Conservation (phyloP, 495 filamentous ascomycete species). For the Trypethelium eluteriae region DNA sequence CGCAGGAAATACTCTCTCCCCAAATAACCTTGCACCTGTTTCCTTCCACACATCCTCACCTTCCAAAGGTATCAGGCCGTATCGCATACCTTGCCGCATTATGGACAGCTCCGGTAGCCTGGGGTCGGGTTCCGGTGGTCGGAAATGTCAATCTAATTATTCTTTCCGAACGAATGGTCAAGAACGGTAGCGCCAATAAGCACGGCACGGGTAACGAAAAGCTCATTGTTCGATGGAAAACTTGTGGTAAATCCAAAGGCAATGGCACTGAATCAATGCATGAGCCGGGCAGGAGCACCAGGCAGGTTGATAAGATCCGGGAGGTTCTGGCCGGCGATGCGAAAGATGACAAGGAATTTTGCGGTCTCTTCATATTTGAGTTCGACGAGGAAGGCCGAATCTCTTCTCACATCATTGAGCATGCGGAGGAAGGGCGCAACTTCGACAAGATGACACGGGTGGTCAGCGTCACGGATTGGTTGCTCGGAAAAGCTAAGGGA, state of each 20-base stretch:
- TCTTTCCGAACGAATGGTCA: conserved; percentile 77
- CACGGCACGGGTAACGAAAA: conserved; percentile 56
- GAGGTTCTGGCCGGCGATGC: conserved; percentile 40
- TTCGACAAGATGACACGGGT: conserved; percentile 66
- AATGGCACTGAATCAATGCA: conserved; percentile 36
- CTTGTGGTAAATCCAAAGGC: conserved; percentile 43
- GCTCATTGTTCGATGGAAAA: conserved; percentile 80
- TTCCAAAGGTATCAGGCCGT: conserved; percentile 81
- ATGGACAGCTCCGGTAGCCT: conserved; percentile 91
- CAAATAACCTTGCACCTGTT: conserved; percentile 91
- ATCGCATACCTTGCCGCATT: conserved; percentile 87
- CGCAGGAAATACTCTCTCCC: conserved; percentile 78
- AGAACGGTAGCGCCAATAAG: conserved; percentile 33
- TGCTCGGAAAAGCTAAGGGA: conserved; percentile 58
- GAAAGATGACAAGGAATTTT: conserved; percentile 52
- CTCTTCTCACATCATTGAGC: conserved; percentile 82
- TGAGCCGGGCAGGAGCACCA: conserved; percentile 33
- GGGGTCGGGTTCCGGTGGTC: conserved; percentile 83
- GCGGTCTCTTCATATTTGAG: conserved; percentile 85
- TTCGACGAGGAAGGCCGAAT: conserved; percentile 88
- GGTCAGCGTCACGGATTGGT: conserved; percentile 81
- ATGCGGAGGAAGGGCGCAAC: conserved; percentile 69
- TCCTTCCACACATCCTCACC: conserved; percentile 90
- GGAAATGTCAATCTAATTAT: conserved; percentile 85
- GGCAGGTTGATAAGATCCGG: conserved; percentile 45